Base-by-base conservation (phyloP, 331 rosid species). In the Erythrophleum ivorense region DNA sequence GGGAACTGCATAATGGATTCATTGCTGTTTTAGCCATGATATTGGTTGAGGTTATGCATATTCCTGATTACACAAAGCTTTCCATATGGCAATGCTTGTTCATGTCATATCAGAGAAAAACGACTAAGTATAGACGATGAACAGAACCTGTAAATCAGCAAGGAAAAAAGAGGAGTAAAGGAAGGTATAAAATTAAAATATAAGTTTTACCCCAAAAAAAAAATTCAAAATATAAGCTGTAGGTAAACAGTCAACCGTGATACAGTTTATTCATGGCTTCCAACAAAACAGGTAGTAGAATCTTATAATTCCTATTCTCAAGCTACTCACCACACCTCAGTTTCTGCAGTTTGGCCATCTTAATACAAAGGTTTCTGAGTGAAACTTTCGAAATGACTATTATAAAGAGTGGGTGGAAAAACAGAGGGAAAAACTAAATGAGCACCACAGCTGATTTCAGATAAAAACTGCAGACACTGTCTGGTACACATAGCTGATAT, bases 401-500 rank as follows among this genome's bases (percentile, higher is more conserved):
- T 67, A 65, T 65, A 67, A 66, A 77, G 70, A 73, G 76, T 59
- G 29, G 80, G 29, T 3, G n/a, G 29, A 67, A 48, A 53, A 60
- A 77, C 21, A 80, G 36, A 57, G 48, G 64, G 43, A 66, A 9
- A 45, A 52, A 83, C 55, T 59, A 49, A 19, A 79, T 41, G 58
- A 74, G 45, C 59, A 38, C 29, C 62, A 68, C 57, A 16, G 9
- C 21, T 70, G 49, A 62, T 66, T 7, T 43, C 31, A 59, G 82
- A 81, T 50, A 73, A 48, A 78, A 78, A 78, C 77, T 85, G 78
- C 71, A 74, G 48, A 78, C 59, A 65, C 70, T 29, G 40, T 53
- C 73, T 58, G 18, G 19, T 72, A 49, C 33, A 18, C 6, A 24
- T 69, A 59, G 71, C 66, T 72, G 46, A 65, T 7, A 15, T 29